These are phyloP conservation scores for Senna tora DNA, from an alignment of 306 rosid species.

Conservation along the genomic window DNA sequence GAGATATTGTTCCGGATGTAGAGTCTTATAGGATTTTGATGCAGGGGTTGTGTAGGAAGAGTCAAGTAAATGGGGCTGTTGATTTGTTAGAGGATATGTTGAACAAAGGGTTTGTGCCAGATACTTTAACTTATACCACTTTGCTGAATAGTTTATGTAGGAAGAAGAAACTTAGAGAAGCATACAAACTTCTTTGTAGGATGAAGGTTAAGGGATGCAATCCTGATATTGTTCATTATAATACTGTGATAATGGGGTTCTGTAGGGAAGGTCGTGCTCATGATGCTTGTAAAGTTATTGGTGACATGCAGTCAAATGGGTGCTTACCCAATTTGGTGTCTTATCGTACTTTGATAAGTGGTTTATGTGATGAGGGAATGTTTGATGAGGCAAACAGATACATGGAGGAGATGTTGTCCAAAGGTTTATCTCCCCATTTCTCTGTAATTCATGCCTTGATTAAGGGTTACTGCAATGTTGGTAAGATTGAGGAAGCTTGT, in stretches of 20 bases:
- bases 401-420: slow-evolving; percentile 58
- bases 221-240: slow-evolving; percentile 83
- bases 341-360: slow-evolving; percentile 64
- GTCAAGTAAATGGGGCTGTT: slow-evolving; percentile 76
- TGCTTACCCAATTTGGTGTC: slow-evolving; percentile 84
- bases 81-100: slow-evolving; percentile 87
- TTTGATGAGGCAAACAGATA: slow-evolving; percentile 66
- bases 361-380: slow-evolving; percentile 72
- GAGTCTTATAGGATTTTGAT: slow-evolving; percentile 79
- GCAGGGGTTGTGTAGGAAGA: slow-evolving; percentile 86
- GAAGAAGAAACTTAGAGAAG: slow-evolving; percentile 84
- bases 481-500: slow-evolving; percentile 77
- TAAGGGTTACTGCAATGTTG: slow-evolving; percentile 70
- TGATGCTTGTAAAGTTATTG: slow-evolving; percentile 81
- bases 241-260: slow-evolving; percentile 76
- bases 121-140: slow-evolving; percentile 76
- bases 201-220: slow-evolving; percentile 96
- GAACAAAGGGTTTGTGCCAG: slow-evolving; percentile 87
- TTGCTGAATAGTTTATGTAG: slow-evolving; percentile 91
- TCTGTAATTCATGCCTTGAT: slow-evolving; percentile 62
- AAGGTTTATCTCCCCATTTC: slow-evolving; percentile 77
- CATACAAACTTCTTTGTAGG: slow-evolving; percentile 91
- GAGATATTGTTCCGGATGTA: slow-evolving; percentile 70
- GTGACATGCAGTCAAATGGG: slow-evolving; percentile 71
- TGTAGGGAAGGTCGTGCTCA: slow-evolving; percentile 75